A percentile compares a stretch with the other conserved stretches of the same genome.
phyloP scores from a whole-genome alignment of 768 basidiomycete species.

The Tylopilus balloui region DNA sequence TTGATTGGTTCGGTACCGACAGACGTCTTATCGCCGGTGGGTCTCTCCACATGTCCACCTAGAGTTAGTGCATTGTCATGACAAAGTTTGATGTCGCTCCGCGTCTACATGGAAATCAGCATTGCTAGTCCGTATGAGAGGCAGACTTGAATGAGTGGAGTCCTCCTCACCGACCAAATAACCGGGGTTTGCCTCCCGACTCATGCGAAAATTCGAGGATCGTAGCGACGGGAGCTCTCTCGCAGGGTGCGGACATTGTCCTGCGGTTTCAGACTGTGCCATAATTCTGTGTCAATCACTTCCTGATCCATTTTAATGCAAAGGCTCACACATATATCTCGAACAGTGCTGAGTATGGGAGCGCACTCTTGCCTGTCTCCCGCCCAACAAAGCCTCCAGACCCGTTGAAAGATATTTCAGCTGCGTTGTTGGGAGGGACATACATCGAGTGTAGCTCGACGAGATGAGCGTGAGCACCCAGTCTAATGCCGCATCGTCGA shows the following conservation, averaged over 20 bases:
- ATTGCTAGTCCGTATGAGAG: too few species aligned
- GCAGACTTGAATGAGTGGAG: not conserved
- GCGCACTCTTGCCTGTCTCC: conserved; percentile 3
- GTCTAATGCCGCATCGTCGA: not conserved
- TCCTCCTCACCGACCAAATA: not conserved
- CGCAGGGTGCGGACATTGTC: conserved; percentile 1
- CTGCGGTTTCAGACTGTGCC: conserved; percentile 10
- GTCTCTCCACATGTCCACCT: not conserved
- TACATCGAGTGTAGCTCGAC: not conserved
- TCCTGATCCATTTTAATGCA: conserved; percentile 7
- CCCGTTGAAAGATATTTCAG: not conserved
- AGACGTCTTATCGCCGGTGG: too few species aligned
- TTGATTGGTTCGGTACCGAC: not conserved
- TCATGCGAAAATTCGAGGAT: not conserved
- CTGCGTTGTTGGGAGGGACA: not conserved
- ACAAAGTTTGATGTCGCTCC: not conserved
- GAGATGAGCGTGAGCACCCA: conserved; percentile 18
- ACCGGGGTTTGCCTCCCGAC: not conserved
- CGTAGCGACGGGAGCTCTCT: conserved; percentile 3
- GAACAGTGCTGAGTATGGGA: not conserved
- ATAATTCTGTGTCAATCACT: conserved; percentile 5
- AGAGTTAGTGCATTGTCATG: not conserved
- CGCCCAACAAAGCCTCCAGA: not conserved
- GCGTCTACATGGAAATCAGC: not conserved
- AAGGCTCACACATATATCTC: conserved; percentile 17